Evolutionary conservation across 192 early-diverging fungal genomes (phyloP).

Genomic region (Gonapodya sp.): DNA sequence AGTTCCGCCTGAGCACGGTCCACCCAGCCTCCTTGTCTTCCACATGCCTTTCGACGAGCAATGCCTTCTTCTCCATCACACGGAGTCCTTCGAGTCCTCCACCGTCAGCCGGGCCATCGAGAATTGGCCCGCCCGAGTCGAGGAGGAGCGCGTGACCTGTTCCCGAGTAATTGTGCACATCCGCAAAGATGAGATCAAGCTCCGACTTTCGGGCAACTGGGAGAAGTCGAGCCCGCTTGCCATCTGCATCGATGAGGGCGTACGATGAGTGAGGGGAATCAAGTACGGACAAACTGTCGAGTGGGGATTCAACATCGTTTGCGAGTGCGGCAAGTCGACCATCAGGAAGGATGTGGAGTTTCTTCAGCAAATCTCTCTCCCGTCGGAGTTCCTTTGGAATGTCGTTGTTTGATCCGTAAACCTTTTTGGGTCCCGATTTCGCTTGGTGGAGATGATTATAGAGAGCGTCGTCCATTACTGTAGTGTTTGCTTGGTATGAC

Average conservation of each 20-base stretch:
- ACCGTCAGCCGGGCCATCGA: background rate
- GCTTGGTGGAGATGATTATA: background rate
- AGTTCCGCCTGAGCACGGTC: background rate
- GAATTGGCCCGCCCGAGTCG: background rate
- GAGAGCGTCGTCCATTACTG: slow-evolving; percentile 1
- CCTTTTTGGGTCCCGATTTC: background rate
- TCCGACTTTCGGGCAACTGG: background rate
- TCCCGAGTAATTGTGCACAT: background rate
- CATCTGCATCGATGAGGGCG: background rate
- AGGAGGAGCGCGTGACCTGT: background rate
- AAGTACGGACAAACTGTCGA: background rate
- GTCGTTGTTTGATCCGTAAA: background rate
- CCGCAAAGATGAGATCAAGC: background rate
- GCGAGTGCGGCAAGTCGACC: background rate
- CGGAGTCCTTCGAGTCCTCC: background rate
- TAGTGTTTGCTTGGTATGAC: too few relatives aligned
- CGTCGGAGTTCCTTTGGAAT: background rate
- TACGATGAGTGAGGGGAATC: background rate
- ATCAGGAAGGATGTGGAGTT: background rate
- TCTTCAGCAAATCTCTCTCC: background rate
- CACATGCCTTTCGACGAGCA: background rate
- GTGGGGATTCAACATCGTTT: background rate
- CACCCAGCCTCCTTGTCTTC: background rate
- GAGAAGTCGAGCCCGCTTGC: background rate
- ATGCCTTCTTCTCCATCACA: background rate